Percentiles rank a stretch among this genome's conserved stretches.
phyloP scores from a whole-genome alignment of 306 rosid genomes.

The Urtica urens region DNA sequence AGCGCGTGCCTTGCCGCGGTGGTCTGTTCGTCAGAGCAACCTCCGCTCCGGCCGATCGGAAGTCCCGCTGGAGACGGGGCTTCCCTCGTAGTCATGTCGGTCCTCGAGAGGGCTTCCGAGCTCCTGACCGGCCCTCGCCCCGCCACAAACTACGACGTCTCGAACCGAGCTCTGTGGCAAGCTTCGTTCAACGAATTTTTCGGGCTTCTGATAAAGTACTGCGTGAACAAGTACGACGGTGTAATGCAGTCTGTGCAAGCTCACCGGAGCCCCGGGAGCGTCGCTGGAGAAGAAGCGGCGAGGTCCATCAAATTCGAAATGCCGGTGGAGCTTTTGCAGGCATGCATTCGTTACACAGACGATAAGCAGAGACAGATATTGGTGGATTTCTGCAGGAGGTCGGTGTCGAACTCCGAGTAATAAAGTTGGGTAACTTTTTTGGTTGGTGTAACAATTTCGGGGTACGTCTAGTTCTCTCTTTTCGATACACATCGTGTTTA shows the following conservation, averaged over 20 bases:
- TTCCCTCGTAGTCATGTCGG: conserved; percentile 63
- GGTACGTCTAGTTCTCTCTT: conserved; percentile 21
- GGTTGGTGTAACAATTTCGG: conserved; percentile 23
- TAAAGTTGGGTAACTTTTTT: conserved; percentile 26
- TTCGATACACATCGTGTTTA: conserved; percentile 20
- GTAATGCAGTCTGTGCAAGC: conserved; percentile 54
- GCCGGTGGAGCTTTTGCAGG: conserved; percentile 93
- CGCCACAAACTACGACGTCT: conserved; percentile 54
- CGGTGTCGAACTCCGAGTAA: conserved; percentile 32
- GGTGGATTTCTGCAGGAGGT: conserved; percentile 75
- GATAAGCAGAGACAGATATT: conserved; percentile 60
- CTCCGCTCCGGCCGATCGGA: conserved; percentile 94
- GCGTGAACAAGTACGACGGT: conserved; percentile 67
- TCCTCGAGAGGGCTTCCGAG: conserved; percentile 88
- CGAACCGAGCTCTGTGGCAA: conserved; percentile 80
- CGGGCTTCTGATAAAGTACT: conserved; percentile 64
- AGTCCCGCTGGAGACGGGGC: conserved; percentile 86
- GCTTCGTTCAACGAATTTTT: conserved; percentile 87
- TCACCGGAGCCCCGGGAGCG: conserved; percentile 40
- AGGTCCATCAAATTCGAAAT: conserved; percentile 67
- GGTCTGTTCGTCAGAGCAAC: conserved; percentile 78
- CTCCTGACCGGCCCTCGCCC: conserved; percentile 69
- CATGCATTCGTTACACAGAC: conserved; percentile 90
- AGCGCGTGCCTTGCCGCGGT: conserved; percentile 95
- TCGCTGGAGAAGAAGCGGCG: conserved; percentile 58